Evolutionary conservation across 768 basidiomycete genomes (phyloP).

Genomic region (Russula vinacea): DNA sequence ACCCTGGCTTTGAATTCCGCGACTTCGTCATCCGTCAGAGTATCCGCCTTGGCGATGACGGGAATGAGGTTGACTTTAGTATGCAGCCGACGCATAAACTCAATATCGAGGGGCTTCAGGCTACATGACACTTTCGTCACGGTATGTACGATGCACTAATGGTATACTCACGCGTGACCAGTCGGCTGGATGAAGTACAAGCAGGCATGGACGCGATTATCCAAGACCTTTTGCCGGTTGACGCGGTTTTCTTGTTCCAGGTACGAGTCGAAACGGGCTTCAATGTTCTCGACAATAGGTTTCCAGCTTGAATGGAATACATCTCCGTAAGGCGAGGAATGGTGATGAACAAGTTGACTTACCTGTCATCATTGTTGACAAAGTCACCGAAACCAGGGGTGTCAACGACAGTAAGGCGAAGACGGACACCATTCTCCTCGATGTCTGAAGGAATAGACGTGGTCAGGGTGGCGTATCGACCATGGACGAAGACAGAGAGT

Average conservation of each 20-base stretch:
- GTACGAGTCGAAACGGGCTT: constrained; percentile 95
- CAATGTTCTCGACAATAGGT: constrained; percentile 97
- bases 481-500: neutral
- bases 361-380: constrained; percentile 99
- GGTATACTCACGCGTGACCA: constrained; percentile 80
- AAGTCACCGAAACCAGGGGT: constrained; percentile 99
- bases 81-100: constrained; percentile 97
- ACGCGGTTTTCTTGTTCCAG: constrained; percentile 98
- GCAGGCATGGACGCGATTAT: constrained; percentile 98
- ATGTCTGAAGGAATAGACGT: constrained; percentile 63
- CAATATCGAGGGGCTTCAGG: constrained; percentile 96
- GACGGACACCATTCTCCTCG: constrained; percentile 95
- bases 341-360: constrained; percentile 9
- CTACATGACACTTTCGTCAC: constrained; percentile 41
- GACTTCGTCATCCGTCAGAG: constrained; percentile 95
- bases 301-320: constrained; percentile 69
- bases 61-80: constrained; percentile 98
- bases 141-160: neutral
- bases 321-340: constrained; percentile 28
- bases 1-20: constrained; percentile 90
- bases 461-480: neutral
- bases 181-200: constrained; percentile 99
- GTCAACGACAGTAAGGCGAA: constrained; percentile 98
- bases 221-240: constrained; percentile 87
- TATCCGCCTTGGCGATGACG: constrained; percentile 97